Evolutionary conservation across 805 yeast genomes (phyloP), one percentile per base, ranked within the genome.

Genomic region (Blastobotrys muscicola): DNA sequence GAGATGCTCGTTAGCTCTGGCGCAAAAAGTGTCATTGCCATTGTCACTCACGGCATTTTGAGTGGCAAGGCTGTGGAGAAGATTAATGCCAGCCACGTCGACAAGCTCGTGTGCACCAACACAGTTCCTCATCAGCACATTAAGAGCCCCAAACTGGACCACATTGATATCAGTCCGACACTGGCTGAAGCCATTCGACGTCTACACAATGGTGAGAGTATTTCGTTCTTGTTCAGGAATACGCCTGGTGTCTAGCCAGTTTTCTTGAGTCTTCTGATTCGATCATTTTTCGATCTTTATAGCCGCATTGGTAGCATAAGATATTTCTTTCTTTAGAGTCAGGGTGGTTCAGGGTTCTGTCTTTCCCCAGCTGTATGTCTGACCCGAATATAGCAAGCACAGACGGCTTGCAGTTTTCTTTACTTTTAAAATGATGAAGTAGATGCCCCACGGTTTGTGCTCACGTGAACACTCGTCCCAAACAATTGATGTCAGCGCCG

Each of bases 11-110:
- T 87, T 51, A 80, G 75, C 15, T 79, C 85, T 51, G 85, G 87
- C 29, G 97, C 98, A 3, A 71, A 75, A 46, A 74, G 77, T 49
- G 97, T 92, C 16, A 76, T 90, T 50, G 95, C 97, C 9, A 82
- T 92, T 41, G 96, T 90, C 8, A 90, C 97, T 1, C 98, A 90
- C 60, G 98, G 97, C 44, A 85, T 90, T 33, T 80, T 90, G 57
- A 80, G 92, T 23, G 94, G 94, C 33, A 72, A 76, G 45, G 97
- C 97, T 10, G 72, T 82, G 45, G 75, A 77, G 41, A 82, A 78
- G 58, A 71, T 90, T 55, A 78, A 78, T 59, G 69, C 71, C 45
- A 76, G 87, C 44, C 77, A 77, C 43, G 68, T 90, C 47, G 71
- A 77, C 33, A 74, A 72, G 55, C 82, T 92, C 34, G 85, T 89